Evolutionary conservation across 2,329 filamentous ascomycete species (phyloP), one percentile per base, ranked within the genome.

Genomic region (Colletotrichum godetiae): DNA sequence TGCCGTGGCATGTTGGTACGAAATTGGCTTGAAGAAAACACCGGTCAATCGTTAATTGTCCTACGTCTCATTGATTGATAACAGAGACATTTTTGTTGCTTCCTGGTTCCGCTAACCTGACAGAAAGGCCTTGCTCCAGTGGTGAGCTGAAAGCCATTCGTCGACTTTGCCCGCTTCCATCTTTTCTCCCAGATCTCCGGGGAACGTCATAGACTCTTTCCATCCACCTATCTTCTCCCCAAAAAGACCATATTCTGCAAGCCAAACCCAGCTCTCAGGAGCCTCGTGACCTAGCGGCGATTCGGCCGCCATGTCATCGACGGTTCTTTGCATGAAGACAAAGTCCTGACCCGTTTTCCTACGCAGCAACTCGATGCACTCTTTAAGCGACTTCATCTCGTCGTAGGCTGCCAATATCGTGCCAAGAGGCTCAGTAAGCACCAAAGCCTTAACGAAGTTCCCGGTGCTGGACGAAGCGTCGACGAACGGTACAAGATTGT

Each of bases 361-460:
- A 77, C 77, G 83, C 84, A 88, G 0, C 77, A 60, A 0, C 15
- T 82, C 78, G 1, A 82, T 27, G 31, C 67, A 1, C 80, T 75
- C 46, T 87, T 79, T 0, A 70, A 74, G 67, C 0, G 77, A 81
- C 10, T 84, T 60, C 59, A 82, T 79, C 59, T 80, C 82, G 60
- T 87, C 83, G 67, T 86, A 87, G 0, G 85, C 87, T 1, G 87
- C 75, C 1, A 89, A 77, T 33, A 84, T 86, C 1, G 79, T 84
- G 0, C 83, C 81, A 0, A 82, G 73, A 0, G 76, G 76, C 63
- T 86, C 84, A 27, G 82, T 78, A 42, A 85, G 81, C 4, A 88
- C 55, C 29, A 88, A 77, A 0, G 84, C 82, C 12, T 78, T 79
- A 1, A 88, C 86, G 46, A 87, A 88, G 0, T 78, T 77, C 0